These are phyloP conservation scores for Huiozyma sinensis DNA, from an alignment of 805 yeast species.

Conservation along the genomic window DNA sequence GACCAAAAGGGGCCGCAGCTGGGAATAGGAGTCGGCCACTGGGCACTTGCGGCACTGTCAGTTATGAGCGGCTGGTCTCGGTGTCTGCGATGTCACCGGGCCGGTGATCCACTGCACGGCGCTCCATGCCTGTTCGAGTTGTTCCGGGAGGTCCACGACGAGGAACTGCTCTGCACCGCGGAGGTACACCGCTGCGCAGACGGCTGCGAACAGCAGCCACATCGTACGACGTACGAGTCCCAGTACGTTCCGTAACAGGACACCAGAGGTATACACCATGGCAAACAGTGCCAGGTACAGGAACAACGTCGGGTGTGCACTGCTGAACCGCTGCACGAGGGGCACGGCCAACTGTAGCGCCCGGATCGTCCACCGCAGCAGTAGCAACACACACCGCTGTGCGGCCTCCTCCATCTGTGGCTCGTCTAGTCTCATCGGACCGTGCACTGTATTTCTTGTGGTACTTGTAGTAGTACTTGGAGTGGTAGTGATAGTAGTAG, in stretches of 20 bases:
- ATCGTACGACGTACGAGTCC: conserved; percentile 17
- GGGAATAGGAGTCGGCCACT: too few relatives aligned
- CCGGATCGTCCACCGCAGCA: conserved; percentile 3
- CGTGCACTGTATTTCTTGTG: neutral
- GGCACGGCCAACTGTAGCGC: conserved; percentile 15
- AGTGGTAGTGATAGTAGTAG: neutral
- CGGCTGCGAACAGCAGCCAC: conserved; percentile 10
- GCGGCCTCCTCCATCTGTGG: conserved; percentile 3
- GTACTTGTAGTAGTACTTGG: neutral
- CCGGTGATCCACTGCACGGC: neutral
- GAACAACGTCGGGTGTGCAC: conserved; percentile 26
- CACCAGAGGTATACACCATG: conserved; percentile 18
- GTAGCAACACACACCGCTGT: conserved; percentile 3
- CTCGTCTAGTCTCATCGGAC: neutral
- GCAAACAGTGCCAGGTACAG: conserved; percentile 11
- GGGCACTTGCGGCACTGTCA: too few relatives aligned
- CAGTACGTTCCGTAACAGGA: conserved; percentile 18
- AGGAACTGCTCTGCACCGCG: conserved; percentile 25
- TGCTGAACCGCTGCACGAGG: conserved; percentile 13
- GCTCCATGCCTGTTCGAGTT: neutral
- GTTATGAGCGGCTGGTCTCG: too few relatives aligned
- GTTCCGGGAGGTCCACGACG: conserved; percentile 12
- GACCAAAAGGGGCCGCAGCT: too few relatives aligned
- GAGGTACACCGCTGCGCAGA: conserved; percentile 23
- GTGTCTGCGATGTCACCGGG: neutral